Percentiles rank a stretch among this genome's conserved stretches.
Conservation (phyloP, 169 alveolate genomes). For the Cryptosporidium baileyi region DNA sequence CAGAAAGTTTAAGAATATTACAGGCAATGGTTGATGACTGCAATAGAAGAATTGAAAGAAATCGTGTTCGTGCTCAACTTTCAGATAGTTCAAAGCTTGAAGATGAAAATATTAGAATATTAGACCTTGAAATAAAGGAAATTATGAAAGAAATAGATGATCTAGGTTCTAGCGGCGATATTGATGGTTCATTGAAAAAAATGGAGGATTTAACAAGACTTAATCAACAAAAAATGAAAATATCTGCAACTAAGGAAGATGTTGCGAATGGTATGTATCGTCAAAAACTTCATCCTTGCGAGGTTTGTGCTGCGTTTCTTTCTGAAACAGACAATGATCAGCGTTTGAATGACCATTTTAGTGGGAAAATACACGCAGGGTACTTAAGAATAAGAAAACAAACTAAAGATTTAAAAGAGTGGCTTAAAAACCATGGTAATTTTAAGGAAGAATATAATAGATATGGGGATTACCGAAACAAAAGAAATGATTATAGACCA, state of each 20-base stretch:
- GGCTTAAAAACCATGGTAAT: background rate
- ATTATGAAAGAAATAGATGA: conserved; percentile 66
- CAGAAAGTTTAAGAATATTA: conserved; percentile 75
- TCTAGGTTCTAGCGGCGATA: conserved; percentile 78
- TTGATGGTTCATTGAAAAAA: conserved; percentile 77
- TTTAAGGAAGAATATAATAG: background rate
- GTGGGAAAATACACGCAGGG: conserved; percentile 82
- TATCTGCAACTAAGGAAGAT: conserved; percentile 73
- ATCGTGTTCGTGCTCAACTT: conserved; percentile 50
- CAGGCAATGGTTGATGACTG: conserved; percentile 82
- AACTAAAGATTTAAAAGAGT: conserved; percentile 47
- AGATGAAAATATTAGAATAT: conserved; percentile 29
- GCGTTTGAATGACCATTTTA: conserved; percentile 80
- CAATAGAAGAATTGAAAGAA: conserved; percentile 75
- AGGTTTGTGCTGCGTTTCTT: conserved; percentile 83
- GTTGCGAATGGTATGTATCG: conserved; percentile 79
- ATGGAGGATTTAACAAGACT: conserved; percentile 78
- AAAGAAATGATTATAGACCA: background rate
- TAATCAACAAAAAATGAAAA: conserved; percentile 76
- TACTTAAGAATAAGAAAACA: conserved; percentile 79
- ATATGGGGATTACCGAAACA: background rate
- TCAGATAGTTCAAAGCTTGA: conserved; percentile 62
- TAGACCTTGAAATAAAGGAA: conserved; percentile 46
- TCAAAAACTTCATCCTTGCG: conserved; percentile 82
- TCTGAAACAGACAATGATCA: conserved; percentile 80